These are phyloP conservation scores for Colletotrichum incanum DNA, from an alignment of 2,329 filamentous ascomycete species.

Conservation along the genomic window DNA sequence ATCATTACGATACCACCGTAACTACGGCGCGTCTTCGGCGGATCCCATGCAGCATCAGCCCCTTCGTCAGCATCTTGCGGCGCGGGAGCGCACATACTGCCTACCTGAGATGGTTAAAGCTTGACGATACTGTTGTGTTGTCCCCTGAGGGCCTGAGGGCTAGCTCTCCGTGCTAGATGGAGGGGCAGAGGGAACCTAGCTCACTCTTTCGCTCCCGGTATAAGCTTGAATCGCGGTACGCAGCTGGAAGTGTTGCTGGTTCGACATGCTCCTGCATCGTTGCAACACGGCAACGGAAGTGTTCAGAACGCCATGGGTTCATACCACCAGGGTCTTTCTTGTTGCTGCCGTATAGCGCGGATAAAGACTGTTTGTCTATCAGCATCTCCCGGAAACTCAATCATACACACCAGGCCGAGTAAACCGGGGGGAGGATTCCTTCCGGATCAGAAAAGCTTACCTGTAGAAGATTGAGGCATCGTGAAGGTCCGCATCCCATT, in stretches of 20 bases:
- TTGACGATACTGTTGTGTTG: background rate
- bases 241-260: background rate
- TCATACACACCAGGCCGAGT: background rate
- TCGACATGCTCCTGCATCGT: background rate
- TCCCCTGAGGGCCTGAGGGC: conserved; percentile 6
- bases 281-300: conserved; percentile 18
- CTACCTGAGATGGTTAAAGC: background rate
- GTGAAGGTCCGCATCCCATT: conserved; percentile 9
- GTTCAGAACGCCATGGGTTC: conserved; percentile 4
- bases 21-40: conserved; percentile 25
- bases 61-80: conserved; percentile 11
- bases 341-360: conserved; percentile 29
- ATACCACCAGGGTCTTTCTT: conserved; percentile 10
- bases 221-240: background rate
- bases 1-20: background rate
- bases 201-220: background rate
- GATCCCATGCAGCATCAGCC: background rate
- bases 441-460: conserved; percentile 21
- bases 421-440: conserved; percentile 17
- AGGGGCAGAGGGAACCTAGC: background rate
- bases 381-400: background rate
- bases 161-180: background rate
- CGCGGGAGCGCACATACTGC: background rate
- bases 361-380: background rate
- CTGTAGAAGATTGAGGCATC: conserved; percentile 24